Conservation (phyloP, 208 protist genomes). For the Leptomonas pyrrhocoris region DNA sequence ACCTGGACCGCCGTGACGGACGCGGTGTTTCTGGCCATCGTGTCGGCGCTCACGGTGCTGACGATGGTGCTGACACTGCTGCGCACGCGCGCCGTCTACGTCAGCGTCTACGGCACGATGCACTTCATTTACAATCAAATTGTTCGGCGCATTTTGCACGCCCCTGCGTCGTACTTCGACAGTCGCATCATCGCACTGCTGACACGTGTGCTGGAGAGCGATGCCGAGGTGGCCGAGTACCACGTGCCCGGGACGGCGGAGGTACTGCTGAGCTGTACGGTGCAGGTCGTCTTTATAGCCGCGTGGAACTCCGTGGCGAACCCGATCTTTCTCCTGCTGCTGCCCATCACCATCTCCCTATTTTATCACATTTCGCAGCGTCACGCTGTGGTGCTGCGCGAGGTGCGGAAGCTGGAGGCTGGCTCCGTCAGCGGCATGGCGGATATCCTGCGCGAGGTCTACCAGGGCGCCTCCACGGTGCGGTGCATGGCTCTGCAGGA, state of each 20-base stretch:
- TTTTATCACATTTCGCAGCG: conserved; percentile 49
- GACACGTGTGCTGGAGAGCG: conserved; percentile 47
- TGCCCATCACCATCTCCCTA: conserved; percentile 52
- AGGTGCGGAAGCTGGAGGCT: conserved; percentile 63
- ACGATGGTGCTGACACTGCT: conserved; percentile 41
- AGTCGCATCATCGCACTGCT: conserved; percentile 42
- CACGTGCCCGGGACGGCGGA: conserved; percentile 47
- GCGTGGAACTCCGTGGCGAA: conserved; percentile 58
- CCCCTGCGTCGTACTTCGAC: conserved; percentile 62
- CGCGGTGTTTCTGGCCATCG: conserved; percentile 29
- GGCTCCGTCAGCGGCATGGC: conserved; percentile 47
- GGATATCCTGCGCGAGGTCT: conserved; percentile 60
- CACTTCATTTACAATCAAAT: conserved; percentile 48
- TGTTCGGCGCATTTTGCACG: conserved; percentile 47
- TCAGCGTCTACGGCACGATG: conserved; percentile 42
- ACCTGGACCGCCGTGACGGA: conserved; percentile 13
- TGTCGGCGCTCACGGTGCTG: conserved; percentile 29
- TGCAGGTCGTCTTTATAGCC: conserved; percentile 49
- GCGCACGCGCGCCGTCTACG: conserved; percentile 41
- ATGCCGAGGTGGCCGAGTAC: conserved; percentile 51
- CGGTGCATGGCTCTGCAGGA: conserved; percentile 65
- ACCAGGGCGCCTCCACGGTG: conserved; percentile 54
- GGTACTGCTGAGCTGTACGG: conserved; percentile 39
- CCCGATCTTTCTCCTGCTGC: conserved; percentile 57
- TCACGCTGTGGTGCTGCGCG: conserved; percentile 48